Evolutionary conservation across 495 filamentous ascomycete species (phyloP), one percentile per base, ranked within the genome.

Genomic region (Melanomma pulvis-pyrius): DNA sequence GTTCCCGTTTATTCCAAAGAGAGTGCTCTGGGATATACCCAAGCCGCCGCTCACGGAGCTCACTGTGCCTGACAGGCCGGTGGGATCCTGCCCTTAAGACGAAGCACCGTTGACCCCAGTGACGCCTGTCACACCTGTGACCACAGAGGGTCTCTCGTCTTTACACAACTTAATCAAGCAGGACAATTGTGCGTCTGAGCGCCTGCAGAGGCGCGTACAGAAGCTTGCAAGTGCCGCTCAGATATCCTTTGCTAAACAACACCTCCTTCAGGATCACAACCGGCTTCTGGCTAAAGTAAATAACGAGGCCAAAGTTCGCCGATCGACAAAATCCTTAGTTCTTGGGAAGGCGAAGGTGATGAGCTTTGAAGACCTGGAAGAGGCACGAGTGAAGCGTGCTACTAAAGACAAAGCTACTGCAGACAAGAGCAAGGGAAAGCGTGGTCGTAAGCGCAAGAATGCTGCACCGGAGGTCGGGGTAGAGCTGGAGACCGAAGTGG

Each of bases 301-400:
- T n/a, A n/a, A n/a, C n/a, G n/a, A n/a, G n/a, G 19, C 19, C 19
- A 52, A 52, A 26, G 49, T 28, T 52, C 49, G 49, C 25, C 49
- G 49, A 28, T 52, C 49, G 25, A 28, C 25, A 13, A 19, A 13
- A 52, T 52, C 49, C 19, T 15, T 22, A 24, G 49, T 52, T 13
- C 49, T 52, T 13, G 49, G 49, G 49, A 52, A 52, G 49, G 49
- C 49, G n/a, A n/a, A n/a, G n/a, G n/a, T n/a, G n/a, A n/a, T n/a
- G n/a, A n/a, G n/a, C n/a, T n/a, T n/a, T n/a, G 25, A 52, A 13
- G 49, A 52, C 25, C 49, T 52, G 6, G 49, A 52, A 26, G 49
- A 52, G 49, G 49, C 49, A 52, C 49, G 49, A 52, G 49, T 24
- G 49, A 52, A 52, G 49, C 25, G 49, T 52, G 49, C 49, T 28